Evolutionary conservation across 2,329 filamentous ascomycete genomes (phyloP), one percentile per base, ranked within the genome.

Genomic region (Magnaporthiopsis incrustans): DNA sequence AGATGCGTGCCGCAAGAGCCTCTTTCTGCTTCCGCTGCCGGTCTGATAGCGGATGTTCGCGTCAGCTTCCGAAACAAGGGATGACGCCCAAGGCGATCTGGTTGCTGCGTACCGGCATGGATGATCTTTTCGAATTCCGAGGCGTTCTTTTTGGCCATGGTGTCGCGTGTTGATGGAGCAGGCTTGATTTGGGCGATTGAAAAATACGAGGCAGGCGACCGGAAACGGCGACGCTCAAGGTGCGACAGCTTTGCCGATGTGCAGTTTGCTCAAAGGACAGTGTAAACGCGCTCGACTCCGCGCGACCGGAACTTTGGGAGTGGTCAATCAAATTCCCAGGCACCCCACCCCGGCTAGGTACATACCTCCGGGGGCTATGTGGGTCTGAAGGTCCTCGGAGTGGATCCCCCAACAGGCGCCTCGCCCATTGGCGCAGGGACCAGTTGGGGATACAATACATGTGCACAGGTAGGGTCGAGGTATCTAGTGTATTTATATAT

Each of bases 21-120:
- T 90, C 85, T 69, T 89, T 87, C 77, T 86, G 88, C 77, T 89
- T 89, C 73, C 86, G 85, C 73, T 89, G 82, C 66, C 89, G 87
- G 67, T 81, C 85, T 86, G 56, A 53, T 60, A 59, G 50, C 27
- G 10, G 44, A 18, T n/a, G 2, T 14, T 3, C 44, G 44, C 44
- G 44, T 53, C 44, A 53, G 44, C 22, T 53, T 53, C 18, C 2
- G 22, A 22, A 53, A n/a, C 6, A 2, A n/a, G 44, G 18, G 44
- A 50, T n/a, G 18, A 10, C 10, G 38, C 18, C 15, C 18, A 44
- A 22, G 38, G 44, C 44, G 18, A 53, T n/a, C 18, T 22, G 44
- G 0, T 30, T 35, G 58, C 27, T 56, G 26, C 71, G 65, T 76
- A 84, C 82, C 81, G 50, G 80, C 77, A 59, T 82, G 73, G 70